phyloP scores from a whole-genome alignment of 306 rosid genomes.

The Pterocarpus santalinus region DNA sequence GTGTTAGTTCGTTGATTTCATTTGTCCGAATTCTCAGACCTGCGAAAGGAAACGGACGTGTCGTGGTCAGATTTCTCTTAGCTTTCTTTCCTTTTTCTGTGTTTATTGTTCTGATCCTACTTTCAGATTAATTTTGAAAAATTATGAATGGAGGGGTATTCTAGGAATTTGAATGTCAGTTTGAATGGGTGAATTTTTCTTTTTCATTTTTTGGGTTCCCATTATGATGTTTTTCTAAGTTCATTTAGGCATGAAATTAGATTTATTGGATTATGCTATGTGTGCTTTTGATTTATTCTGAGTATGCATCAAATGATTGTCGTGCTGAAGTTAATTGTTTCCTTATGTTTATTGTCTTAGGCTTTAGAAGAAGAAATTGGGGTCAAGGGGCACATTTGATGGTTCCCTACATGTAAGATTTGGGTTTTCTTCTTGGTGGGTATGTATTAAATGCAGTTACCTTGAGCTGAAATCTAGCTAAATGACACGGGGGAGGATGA shows the following conservation, averaged over 20 bases:
- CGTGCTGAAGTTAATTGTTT: conserved; percentile 31
- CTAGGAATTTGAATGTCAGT: conserved; percentile 43
- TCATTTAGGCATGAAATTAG: neutral
- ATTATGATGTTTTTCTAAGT: conserved; percentile 7
- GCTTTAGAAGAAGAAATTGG: conserved; percentile 59
- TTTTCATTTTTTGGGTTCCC: neutral
- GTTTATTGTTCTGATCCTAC: conserved; percentile 14
- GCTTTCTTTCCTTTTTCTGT: neutral
- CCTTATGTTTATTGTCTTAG: conserved; percentile 45
- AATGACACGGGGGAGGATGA: conserved; percentile 79
- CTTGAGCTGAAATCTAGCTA: conserved; percentile 60
- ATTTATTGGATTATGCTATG: conserved; percentile 6
- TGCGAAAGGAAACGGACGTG: conserved; percentile 9
- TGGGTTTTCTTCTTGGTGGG: conserved; percentile 41
- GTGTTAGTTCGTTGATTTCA: conserved; percentile 29
- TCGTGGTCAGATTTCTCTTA: conserved; percentile 41
- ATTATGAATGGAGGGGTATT: conserved; percentile 41
- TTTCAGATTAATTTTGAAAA: conserved; percentile 27
- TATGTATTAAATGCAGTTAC: conserved; percentile 45
- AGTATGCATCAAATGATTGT: conserved; percentile 38
- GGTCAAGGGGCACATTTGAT: conserved; percentile 42
- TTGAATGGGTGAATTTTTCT: neutral
- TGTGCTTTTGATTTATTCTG: conserved; percentile 15
- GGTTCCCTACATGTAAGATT: conserved; percentile 43
- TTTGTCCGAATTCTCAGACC: conserved; percentile 21